Percentiles rank a stretch among this genome's conserved stretches.
phyloP scores from a whole-genome alignment of 768 basidiomycete species.

The Tulasnella sp. region DNA sequence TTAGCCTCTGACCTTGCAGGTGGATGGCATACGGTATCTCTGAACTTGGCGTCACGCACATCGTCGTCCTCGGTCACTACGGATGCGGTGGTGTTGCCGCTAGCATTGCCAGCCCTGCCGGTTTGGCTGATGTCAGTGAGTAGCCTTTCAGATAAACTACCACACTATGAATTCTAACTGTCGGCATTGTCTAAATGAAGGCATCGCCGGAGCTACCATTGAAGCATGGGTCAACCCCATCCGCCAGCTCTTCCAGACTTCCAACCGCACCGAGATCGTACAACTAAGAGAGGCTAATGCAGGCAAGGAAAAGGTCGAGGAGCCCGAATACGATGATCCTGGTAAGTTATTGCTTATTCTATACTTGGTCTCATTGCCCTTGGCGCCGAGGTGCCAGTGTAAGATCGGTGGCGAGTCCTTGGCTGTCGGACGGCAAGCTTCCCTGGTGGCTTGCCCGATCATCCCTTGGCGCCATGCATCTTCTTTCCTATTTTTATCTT shows the following conservation, averaged over 20 bases:
- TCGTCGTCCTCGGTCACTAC: constrained; percentile 21
- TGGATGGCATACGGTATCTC: constrained; percentile 8
- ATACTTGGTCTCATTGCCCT: neutral
- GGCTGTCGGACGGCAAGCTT: no score
- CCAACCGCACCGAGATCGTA: constrained; percentile 19
- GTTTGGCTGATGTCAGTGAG: neutral
- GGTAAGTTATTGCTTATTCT: neutral
- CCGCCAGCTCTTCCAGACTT: constrained; percentile 13
- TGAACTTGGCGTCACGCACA: constrained; percentile 18
- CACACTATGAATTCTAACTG: neutral
- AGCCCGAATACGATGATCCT: constrained; percentile 11
- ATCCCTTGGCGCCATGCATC: no score
- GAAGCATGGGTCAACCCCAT: constrained; percentile 18
- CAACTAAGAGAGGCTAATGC: constrained; percentile 16
- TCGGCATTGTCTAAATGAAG: neutral
- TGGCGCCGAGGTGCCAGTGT: neutral
- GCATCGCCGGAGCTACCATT: neutral
- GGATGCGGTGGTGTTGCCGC: constrained; percentile 21
- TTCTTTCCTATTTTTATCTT: neutral
- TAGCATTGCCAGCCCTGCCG: constrained; percentile 13
- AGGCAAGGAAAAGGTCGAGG: constrained; percentile 7
- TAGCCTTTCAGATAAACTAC: neutral
- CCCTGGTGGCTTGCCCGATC: no score
- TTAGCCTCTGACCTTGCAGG: neutral
- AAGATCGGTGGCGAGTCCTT: neutral